Conservation (phyloP, 768 basidiomycete species). For the Hortiboletus flavorubellus region DNA sequence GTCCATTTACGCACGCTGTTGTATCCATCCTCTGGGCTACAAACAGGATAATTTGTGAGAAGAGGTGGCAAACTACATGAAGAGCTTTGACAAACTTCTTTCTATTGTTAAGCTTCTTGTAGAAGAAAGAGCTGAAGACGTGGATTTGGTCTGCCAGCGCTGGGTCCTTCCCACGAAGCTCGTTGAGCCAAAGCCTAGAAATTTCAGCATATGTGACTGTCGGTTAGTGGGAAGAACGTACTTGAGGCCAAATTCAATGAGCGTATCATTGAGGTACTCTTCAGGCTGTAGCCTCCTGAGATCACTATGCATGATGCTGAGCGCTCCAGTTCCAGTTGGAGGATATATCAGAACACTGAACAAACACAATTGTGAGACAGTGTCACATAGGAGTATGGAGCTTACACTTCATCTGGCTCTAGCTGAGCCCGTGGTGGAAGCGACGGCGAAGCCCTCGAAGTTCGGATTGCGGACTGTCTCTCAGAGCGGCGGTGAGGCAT, state of each 20-base stretch:
- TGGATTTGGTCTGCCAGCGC: slow-evolving; percentile 71
- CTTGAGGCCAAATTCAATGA: slow-evolving; percentile 97
- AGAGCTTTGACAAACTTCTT: slow-evolving; percentile 46
- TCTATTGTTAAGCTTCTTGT: slow-evolving; percentile 76
- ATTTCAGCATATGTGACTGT: slow-evolving; percentile 2
- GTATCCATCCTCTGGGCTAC: slow-evolving; percentile 63
- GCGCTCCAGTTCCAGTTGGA: slow-evolving; percentile 61
- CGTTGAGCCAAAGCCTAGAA: slow-evolving; percentile 64
- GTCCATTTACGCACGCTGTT: slow-evolving; percentile 93
- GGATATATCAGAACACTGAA: slow-evolving; percentile 76
- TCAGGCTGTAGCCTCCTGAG: slow-evolving; percentile 66
- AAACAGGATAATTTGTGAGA: slow-evolving; percentile 15
- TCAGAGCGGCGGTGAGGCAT: slow-evolving; percentile 33
- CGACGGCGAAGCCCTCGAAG: slow-evolving; percentile 12
- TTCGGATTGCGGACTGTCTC: slow-evolving; percentile 32
- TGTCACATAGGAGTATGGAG: neutral
- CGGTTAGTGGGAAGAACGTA: slow-evolving; percentile 35
- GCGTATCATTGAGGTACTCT: slow-evolving; percentile 92
- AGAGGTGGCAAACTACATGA: neutral
- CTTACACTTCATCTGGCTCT: slow-evolving; percentile 68
- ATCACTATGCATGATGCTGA: slow-evolving; percentile 82
- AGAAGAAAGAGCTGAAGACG: slow-evolving; percentile 97
- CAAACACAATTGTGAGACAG: slow-evolving; percentile 1
- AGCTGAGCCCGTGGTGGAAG: slow-evolving; percentile 32
- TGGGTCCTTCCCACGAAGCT: slow-evolving; percentile 52